Conservation (phyloP, 192 early-diverging fungal species). For the Haplosporangium gracile region DNA sequence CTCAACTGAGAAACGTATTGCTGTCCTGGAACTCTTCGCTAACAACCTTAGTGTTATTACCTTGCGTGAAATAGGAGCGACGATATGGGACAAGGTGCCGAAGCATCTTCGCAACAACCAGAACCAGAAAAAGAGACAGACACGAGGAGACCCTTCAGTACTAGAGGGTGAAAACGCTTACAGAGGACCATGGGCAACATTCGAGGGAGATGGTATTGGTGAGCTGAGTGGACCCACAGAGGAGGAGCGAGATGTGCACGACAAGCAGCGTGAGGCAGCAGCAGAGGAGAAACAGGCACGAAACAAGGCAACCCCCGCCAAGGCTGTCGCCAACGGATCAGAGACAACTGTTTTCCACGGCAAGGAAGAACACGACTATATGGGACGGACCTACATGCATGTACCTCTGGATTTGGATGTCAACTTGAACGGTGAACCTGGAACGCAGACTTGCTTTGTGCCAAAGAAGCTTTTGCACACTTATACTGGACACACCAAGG, state of each 20-base stretch:
- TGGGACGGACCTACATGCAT: constrained; percentile 97
- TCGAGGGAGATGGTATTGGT: constrained; percentile 84
- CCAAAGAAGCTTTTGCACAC: constrained; percentile 92
- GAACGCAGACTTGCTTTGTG: constrained; percentile 83
- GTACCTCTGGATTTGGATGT: constrained; percentile 90
- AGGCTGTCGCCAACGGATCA: constrained; percentile 57
- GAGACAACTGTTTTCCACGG: constrained; percentile 94
- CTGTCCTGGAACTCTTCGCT: neutral
- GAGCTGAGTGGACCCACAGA: constrained; percentile 66
- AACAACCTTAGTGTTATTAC: neutral
- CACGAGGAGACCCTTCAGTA: constrained; percentile 80
- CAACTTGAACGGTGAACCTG: constrained; percentile 80
- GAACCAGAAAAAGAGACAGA: constrained; percentile 75
- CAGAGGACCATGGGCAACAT: constrained; percentile 96
- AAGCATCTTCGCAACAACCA: constrained; percentile 54
- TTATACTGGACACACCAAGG: constrained; percentile 93
- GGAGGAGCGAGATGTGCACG: constrained; percentile 65
- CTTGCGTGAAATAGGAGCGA: constrained; percentile 27
- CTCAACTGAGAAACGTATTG: neutral
- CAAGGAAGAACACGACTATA: constrained; percentile 87
- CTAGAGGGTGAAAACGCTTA: constrained; percentile 84
- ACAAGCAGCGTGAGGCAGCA: constrained; percentile 59
- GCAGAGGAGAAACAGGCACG: constrained; percentile 53
- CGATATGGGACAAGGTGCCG: constrained; percentile 57
- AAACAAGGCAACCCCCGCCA: constrained; percentile 52